These are phyloP conservation scores for Piper longum DNA, from an alignment of 164 flowering plant genomes.

Conservation along the genomic window DNA sequence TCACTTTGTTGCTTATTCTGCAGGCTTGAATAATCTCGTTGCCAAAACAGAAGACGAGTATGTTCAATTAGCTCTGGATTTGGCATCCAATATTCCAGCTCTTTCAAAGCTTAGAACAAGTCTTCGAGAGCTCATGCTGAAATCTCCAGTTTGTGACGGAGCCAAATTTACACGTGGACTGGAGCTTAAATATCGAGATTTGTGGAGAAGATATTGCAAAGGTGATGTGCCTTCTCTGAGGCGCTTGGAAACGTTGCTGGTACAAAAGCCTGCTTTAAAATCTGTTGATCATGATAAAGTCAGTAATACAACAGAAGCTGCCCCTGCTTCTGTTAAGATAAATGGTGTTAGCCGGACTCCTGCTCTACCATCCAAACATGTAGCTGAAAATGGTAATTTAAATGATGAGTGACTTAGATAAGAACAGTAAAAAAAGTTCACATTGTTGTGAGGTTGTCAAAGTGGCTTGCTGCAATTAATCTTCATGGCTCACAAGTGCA, in stretches of 20 bases:
- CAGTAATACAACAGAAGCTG: constrained; percentile 3
- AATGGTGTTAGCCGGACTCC: constrained; percentile 6
- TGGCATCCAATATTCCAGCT: constrained; percentile 64
- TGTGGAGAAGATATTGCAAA: constrained; percentile 78
- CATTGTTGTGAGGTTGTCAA: background rate
- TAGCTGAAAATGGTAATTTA: background rate
- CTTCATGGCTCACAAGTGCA: background rate
- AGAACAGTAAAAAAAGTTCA: background rate
- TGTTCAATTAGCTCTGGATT: constrained; percentile 49
- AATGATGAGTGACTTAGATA: background rate
- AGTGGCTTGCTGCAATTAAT: background rate
- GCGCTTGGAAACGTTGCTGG: constrained; percentile 33
- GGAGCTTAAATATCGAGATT: constrained; percentile 51
- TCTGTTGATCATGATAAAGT: constrained; percentile 16
- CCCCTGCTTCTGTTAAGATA: constrained; percentile 3
- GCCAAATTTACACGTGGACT: constrained; percentile 40
- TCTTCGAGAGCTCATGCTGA: constrained; percentile 71
- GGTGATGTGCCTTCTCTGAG: constrained; percentile 69
- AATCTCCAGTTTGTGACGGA: constrained; percentile 89
- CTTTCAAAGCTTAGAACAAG: constrained; percentile 64
- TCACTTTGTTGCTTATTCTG: background rate
- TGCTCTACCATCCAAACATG: background rate
- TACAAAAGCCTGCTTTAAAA: constrained; percentile 18
- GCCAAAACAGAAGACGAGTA: constrained; percentile 89
- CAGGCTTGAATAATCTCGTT: constrained; percentile 64